Evolutionary conservation across 1,284 basidiomycete genomes (phyloP).

Genomic region (Rhodotorula sp.): DNA sequence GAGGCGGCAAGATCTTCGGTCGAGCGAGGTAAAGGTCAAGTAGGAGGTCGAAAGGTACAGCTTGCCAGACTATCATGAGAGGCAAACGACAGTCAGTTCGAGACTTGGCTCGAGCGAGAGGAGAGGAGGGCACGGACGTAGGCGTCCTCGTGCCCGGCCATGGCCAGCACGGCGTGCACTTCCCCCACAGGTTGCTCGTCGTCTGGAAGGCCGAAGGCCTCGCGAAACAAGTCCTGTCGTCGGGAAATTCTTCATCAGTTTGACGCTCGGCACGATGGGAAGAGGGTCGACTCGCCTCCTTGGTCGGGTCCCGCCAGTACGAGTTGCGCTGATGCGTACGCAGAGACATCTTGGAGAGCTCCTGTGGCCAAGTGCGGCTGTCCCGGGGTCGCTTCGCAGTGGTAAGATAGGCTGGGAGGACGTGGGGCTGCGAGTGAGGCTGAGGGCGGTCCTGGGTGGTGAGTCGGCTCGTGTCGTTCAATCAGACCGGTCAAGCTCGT

Average conservation of each 20-base stretch:
- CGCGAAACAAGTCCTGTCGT: slow-evolving; percentile 38
- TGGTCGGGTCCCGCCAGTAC: slow-evolving; percentile 40
- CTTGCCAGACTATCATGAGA: slow-evolving; percentile 72
- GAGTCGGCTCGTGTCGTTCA: too few relatives aligned
- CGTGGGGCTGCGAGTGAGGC: too few relatives aligned
- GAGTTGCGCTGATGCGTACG: slow-evolving; percentile 25
- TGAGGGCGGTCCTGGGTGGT: too few relatives aligned
- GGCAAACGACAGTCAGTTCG: background rate
- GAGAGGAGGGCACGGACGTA: slow-evolving; percentile 63
- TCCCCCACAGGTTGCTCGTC: slow-evolving; percentile 53
- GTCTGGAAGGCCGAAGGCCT: slow-evolving; percentile 44
- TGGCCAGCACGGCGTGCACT: slow-evolving; percentile 82
- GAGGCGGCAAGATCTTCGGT: slow-evolving; percentile 87
- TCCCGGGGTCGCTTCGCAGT: too few relatives aligned
- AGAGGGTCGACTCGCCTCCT: slow-evolving; percentile 34
- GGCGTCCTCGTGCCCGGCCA: slow-evolving; percentile 82
- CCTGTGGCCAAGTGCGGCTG: too few relatives aligned
- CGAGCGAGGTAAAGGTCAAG: slow-evolving; percentile 85
- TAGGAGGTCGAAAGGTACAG: slow-evolving; percentile 86
- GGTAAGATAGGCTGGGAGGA: too few relatives aligned
- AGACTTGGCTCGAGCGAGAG: background rate
- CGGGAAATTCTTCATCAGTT: background rate
- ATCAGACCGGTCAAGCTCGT: too few relatives aligned
- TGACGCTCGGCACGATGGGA: background rate
- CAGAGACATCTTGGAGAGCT: background rate